phyloP scores from a whole-genome alignment of 148 eudicot species.

The Diospyros lotus region DNA sequence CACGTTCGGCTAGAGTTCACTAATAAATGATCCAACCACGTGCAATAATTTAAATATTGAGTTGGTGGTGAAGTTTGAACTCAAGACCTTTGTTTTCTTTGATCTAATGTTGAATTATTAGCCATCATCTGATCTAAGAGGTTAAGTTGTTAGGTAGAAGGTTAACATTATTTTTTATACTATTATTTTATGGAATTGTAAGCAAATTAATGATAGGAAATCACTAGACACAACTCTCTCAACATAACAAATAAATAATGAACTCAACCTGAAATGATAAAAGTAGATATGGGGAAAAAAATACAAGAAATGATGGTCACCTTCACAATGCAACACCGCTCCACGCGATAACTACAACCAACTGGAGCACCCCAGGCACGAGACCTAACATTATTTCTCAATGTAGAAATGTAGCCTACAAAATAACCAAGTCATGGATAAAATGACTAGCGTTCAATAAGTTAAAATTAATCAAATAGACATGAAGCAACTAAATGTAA shows the following conservation, averaged over 20 bases:
- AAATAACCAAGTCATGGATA: conserved; percentile 4
- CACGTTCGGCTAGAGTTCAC: too few species aligned
- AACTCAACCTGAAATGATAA: neutral
- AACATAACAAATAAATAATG: neutral
- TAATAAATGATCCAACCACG: too few species aligned
- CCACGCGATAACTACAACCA: conserved; percentile 94
- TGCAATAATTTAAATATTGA: too few species aligned
- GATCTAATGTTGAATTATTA: too few species aligned
- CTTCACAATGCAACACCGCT: conserved; percentile 90
- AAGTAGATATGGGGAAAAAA: neutral
- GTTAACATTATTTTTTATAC: too few species aligned
- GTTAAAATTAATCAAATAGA: neutral
- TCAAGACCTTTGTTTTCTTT: too few species aligned
- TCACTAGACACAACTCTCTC: neutral
- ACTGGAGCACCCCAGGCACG: conserved; percentile 99
- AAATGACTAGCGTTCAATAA: neutral
- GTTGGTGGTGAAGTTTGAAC: too few species aligned
- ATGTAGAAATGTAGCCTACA: conserved; percentile 78
- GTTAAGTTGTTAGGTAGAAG: too few species aligned
- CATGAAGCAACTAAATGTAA: neutral
- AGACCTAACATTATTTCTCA: conserved; percentile 91
- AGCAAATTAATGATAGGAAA: neutral
- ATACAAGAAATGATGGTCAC: conserved; percentile 27
- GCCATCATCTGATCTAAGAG: too few species aligned
- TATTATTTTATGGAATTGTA: neutral